Percentiles rank a stretch among this genome's conserved stretches.
Conservation (phyloP, 2,329 filamentous ascomycete species). For the Dactylonectria macrodidyma region DNA sequence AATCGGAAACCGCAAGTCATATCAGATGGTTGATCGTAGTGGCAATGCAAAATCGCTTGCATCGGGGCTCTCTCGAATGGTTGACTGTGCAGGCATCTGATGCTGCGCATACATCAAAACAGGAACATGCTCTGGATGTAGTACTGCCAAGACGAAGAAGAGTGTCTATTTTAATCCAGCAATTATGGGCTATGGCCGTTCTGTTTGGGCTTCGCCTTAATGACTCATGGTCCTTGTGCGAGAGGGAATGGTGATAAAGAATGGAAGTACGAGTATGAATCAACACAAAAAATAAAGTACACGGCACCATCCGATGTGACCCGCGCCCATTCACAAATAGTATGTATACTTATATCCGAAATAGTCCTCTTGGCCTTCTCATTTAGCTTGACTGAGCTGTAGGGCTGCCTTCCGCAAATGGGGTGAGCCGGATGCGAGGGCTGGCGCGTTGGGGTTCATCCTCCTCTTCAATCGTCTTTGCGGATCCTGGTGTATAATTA, state of each 20-base stretch:
- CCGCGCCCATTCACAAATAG: background rate
- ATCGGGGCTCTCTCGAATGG: background rate
- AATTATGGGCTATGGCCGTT: background rate
- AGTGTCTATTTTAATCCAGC: constrained; percentile 21
- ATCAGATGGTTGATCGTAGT: too few species aligned
- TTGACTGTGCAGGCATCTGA: background rate
- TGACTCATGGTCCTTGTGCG: background rate
- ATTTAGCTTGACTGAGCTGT: background rate
- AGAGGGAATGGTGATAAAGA: background rate
- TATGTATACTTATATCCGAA: constrained; percentile 8
- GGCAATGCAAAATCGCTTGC: background rate
- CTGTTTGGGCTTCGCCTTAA: background rate
- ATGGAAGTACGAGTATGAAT: constrained; percentile 3
- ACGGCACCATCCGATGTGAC: constrained; percentile 8
- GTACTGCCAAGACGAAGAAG: background rate
- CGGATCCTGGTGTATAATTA: constrained; percentile 53
- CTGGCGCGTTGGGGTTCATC: constrained; percentile 58
- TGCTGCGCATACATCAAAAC: background rate
- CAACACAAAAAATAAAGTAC: constrained; percentile 7
- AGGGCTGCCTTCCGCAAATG: constrained; percentile 33
- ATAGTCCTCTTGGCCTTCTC: background rate
- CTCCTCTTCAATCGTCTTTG: constrained; percentile 64
- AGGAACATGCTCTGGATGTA: background rate
- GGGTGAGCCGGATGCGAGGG: constrained; percentile 41
- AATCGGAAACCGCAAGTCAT: background rate